Conservation (phyloP, 805 yeast species). For the Cyberlindnera nakhonratchasimensis region DNA sequence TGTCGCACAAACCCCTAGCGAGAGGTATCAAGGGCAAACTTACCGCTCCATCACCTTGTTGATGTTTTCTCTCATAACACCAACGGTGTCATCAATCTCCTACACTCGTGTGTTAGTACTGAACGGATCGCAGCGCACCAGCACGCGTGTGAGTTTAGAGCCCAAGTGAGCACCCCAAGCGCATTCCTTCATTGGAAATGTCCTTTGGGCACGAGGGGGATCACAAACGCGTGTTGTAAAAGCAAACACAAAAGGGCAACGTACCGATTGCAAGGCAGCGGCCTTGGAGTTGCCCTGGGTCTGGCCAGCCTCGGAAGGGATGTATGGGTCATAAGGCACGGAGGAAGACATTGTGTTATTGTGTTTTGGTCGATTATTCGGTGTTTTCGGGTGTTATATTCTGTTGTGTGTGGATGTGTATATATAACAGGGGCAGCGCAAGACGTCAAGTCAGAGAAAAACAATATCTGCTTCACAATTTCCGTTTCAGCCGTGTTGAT, state of each 20-base stretch:
- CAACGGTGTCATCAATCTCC: slow-evolving; percentile 95
- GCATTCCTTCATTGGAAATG: no score
- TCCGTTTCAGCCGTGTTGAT: no score
- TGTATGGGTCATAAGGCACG: slow-evolving; percentile 83
- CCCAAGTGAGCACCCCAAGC: no score
- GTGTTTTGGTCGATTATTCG: slow-evolving; percentile 5
- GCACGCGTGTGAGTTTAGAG: no score
- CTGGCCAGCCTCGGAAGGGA: slow-evolving; percentile 49
- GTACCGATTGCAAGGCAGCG: slow-evolving; percentile 79
- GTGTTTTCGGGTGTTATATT: no score
- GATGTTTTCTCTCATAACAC: slow-evolving; percentile 95
- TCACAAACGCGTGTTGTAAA: not conserved
- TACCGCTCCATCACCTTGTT: slow-evolving; percentile 82
- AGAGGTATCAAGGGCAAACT: slow-evolving; percentile 8
- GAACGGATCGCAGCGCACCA: not conserved
- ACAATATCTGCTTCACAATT: no score
- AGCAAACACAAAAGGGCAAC: slow-evolving; percentile 28
- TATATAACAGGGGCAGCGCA: not conserved
- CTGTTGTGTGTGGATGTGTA: not conserved
- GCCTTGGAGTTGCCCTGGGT: slow-evolving; percentile 35
- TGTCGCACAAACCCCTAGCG: slow-evolving; percentile 33
- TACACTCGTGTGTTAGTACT: slow-evolving; percentile 33
- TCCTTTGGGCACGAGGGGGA: no score
- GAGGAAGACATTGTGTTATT: slow-evolving; percentile 59
- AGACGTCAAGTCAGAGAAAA: no score